These are phyloP conservation scores for Iberis pinnata DNA, from an alignment of 345 rosid genomes.

Conservation along the genomic window DNA sequence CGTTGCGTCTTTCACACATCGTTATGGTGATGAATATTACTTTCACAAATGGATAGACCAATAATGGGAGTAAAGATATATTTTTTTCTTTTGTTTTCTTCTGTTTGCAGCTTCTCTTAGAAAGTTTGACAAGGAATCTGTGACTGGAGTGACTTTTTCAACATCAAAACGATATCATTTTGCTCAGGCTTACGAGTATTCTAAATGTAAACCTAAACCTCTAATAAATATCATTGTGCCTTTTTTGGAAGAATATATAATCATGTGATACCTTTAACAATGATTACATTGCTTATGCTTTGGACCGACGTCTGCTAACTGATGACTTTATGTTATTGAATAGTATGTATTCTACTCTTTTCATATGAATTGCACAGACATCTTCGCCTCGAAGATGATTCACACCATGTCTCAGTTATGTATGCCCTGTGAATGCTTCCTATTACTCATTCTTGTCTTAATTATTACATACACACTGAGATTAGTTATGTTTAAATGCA, in stretches of 20 bases:
- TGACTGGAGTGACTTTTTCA: conserved; percentile 44
- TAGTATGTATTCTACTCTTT: conserved; percentile 71
- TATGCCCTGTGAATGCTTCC: conserved; percentile 58
- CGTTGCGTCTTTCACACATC: conserved; percentile 79
- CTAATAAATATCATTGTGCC: too few relatives aligned
- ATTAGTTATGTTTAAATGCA: conserved; percentile 16
- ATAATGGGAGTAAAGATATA: background rate
- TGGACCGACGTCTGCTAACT: too few relatives aligned
- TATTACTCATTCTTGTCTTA: background rate
- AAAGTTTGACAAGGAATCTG: conserved; percentile 48
- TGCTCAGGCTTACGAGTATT: conserved; percentile 52
- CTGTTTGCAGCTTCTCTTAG: conserved; percentile 37
- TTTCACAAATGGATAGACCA: background rate
- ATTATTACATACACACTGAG: background rate
- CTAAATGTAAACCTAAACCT: conserved; percentile 53
- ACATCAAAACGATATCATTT: conserved; percentile 45
- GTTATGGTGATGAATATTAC: conserved; percentile 17
- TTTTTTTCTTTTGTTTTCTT: background rate
- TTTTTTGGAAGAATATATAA: too few relatives aligned
- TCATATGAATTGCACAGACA: conserved; percentile 66
- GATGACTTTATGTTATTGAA: conserved; percentile 21
- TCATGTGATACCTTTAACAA: too few relatives aligned
- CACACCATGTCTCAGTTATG: conserved; percentile 54
- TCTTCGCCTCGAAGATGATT: conserved; percentile 39
- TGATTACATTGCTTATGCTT: too few relatives aligned